These are phyloP conservation scores for Beauveria sp. DNA, from an alignment of 2,329 filamentous ascomycete genomes.

Conservation along the genomic window DNA sequence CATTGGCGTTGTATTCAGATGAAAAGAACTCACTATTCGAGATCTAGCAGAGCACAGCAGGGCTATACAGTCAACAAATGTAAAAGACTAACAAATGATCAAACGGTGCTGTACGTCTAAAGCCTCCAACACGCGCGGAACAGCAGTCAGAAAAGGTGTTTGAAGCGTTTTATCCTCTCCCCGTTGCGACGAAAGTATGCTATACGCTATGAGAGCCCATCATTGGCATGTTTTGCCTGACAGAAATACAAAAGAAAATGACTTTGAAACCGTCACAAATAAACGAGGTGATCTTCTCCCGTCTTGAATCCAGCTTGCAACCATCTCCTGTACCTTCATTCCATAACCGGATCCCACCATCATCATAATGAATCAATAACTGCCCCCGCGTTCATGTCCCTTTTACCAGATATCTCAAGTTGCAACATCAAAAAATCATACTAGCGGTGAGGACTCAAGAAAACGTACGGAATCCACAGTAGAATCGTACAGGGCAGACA, in stretches of 20 bases:
- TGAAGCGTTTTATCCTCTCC: conserved; percentile 14
- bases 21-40: background rate
- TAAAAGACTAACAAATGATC: background rate
- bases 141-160: conserved; percentile 1
- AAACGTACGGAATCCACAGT: background rate
- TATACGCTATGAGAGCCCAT: conserved; percentile 19
- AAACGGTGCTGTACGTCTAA: background rate
- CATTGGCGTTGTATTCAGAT: background rate
- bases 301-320: background rate
- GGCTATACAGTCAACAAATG: background rate
- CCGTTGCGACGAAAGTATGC: conserved; percentile 16
- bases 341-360: background rate
- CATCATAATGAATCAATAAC: background rate
- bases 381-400: background rate
- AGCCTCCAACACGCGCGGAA: too few species aligned
- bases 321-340: background rate
- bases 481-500: background rate
- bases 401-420: conserved; percentile 2
- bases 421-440: background rate
- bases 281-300: background rate
- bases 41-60: background rate
- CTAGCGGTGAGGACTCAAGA: background rate
- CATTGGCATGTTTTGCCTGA: conserved; percentile 15
- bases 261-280: conserved; percentile 18
- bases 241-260: conserved; percentile 18